Base-by-base conservation (phyloP, 73 alveolate genomes). In the Paramecium tetraurelia region DNA sequence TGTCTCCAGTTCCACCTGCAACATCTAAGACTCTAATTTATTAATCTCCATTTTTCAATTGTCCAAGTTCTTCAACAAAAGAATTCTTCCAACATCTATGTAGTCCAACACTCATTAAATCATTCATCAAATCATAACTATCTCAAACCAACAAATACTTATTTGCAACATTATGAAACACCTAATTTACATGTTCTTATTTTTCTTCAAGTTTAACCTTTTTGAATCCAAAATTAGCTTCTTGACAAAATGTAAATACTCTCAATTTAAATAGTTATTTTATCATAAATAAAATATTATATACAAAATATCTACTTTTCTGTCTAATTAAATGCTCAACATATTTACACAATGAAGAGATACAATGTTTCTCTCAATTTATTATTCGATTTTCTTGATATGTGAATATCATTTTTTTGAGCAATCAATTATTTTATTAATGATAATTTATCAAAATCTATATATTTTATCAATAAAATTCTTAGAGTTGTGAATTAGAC, bases 1-100 rank as follows among this genome's bases (percentile, higher is more conserved):
- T 96, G 85, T 97, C 99, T 1, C 99, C 99, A 16, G 99, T 97
- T 9, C 99, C 99, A 14, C 99, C 99, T 40, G 99, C 99, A 18
- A 97, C 98, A 93, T 97, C 99, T 31, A 97, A 69, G 10, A 96
- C 92, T 76, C 85, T 94, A 63, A 63, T 63, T 58, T 94, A 84
- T 22, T 89, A 89, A 21, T 94, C 86, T 6, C 68, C 70, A 85
- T 68, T 89, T 85, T 85, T 92, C 38, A 95, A 87, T 18, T 95
- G 93, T 11, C 98, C 99, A 40, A 96, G 48, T 44, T 92, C 90
- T 59, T 84, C 69, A 36, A 97, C 98, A 76, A 97, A 94, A 22
- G 92, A 58, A 43, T 96, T 95, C 92, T 97, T 97, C 99, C 99
- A 97, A 48, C 95, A 86, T 86, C 99, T 92, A 85, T 97, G 99